phyloP scores from a whole-genome alignment of 2,329 filamentous ascomycete species.

The Fusarium brevicatenulatum region DNA sequence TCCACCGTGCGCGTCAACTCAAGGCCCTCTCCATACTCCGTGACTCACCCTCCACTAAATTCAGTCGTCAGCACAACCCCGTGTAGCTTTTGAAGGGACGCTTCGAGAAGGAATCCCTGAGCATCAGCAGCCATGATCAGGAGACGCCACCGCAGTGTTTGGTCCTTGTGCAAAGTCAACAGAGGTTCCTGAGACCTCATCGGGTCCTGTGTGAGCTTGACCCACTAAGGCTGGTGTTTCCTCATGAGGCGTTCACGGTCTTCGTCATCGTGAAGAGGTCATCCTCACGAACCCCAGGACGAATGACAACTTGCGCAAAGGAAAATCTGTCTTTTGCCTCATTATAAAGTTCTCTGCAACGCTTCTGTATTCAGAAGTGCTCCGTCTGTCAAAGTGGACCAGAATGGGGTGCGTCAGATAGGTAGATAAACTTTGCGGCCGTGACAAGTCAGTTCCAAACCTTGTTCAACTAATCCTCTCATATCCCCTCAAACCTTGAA shows the following conservation, averaged over 20 bases:
- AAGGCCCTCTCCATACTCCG: no score
- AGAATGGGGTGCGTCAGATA: not conserved
- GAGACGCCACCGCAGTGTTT: not conserved
- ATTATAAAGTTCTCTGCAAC: accelerated
- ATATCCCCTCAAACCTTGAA: not conserved
- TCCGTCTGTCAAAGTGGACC: accelerated
- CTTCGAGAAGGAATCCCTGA: not conserved
- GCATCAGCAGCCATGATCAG: not conserved
- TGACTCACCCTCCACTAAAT: no score
- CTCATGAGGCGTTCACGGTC: not conserved
- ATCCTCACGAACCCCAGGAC: no score
- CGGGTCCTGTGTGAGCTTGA: not conserved
- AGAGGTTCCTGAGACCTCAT: not conserved
- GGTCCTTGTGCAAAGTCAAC: accelerated
- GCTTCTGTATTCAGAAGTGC: not conserved
- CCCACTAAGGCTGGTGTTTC: not conserved
- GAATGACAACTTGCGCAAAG: not conserved
- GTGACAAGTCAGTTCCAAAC: not conserved
- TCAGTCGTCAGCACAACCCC: no score
- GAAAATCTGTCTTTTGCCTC: accelerated
- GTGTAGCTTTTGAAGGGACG: accelerated
- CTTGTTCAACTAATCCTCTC: not conserved
- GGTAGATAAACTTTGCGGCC: accelerated
- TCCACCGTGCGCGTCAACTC: not conserved
- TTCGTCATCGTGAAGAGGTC: not conserved